These are phyloP conservation scores for Tricholoma matsutake DNA, from an alignment of 768 basidiomycete genomes.

Conservation along the genomic window DNA sequence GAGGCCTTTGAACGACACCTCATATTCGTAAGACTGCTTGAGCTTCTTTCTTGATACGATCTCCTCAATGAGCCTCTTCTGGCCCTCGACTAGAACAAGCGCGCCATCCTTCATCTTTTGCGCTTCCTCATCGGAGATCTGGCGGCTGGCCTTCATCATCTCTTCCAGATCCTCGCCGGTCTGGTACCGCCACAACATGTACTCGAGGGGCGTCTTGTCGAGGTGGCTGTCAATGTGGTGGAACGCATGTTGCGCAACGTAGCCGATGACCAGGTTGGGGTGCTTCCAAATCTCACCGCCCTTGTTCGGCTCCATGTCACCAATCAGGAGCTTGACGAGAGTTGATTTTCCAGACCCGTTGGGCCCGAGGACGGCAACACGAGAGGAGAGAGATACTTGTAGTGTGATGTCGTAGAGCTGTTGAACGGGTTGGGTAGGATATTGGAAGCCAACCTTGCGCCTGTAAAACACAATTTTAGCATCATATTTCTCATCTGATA, in stretches of 20 bases:
- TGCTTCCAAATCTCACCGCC: conserved; percentile 99
- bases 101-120: conserved; percentile 98
- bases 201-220: conserved; percentile 98
- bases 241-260: conserved; percentile 99
- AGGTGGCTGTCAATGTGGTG: conserved; percentile 98
- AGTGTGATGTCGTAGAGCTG: conserved; percentile 94
- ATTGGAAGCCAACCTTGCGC: conserved; percentile 96
- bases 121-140: conserved; percentile 83
- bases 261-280: conserved; percentile 98
- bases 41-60: conserved; percentile 90
- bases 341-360: conserved; percentile 99
- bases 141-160: conserved; percentile 86
- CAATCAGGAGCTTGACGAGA: conserved; percentile 94
- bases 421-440: conserved; percentile 80
- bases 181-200: conserved; percentile 99
- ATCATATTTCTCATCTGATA: not conserved
- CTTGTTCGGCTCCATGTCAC: conserved; percentile 95
- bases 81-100: conserved; percentile 82
- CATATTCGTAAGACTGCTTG: conserved; percentile 99
- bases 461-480: conserved; percentile 18
- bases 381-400: conserved; percentile 96
- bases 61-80: conserved; percentile 95
- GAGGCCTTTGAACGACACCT: conserved; percentile 92
- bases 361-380: conserved; percentile 97
- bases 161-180: conserved; percentile 98